Conservation (phyloP, 352 stramenopile species). For the Phytophthora podocarpi region DNA sequence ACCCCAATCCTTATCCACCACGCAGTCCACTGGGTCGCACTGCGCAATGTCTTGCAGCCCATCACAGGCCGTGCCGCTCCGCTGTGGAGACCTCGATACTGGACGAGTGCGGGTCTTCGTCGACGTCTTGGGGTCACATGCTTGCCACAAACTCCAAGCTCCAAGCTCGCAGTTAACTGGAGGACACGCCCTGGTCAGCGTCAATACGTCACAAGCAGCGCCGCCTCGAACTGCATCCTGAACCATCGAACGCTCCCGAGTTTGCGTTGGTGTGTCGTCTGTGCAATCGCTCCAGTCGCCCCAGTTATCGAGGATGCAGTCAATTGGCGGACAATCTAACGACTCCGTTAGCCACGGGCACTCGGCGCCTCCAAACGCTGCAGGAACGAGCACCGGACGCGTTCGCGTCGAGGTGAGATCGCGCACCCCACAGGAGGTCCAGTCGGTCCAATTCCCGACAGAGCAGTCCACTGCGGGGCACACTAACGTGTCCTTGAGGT, state of each 20-base stretch:
- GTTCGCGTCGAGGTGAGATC: constrained; percentile 35
- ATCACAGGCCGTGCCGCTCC: constrained; percentile 35
- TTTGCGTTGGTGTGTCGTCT: constrained; percentile 45
- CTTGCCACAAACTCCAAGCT: constrained; percentile 31
- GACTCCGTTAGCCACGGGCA: constrained; percentile 39
- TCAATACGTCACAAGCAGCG: constrained; percentile 29
- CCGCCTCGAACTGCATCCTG: constrained; percentile 47
- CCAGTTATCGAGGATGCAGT: constrained; percentile 51
- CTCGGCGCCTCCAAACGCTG: constrained; percentile 32
- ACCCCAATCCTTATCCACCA: constrained; percentile 44
- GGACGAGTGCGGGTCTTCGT: constrained; percentile 34
- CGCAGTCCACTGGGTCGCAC: constrained; percentile 52
- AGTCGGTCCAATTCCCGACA: constrained; percentile 45
- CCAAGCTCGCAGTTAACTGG: constrained; percentile 53
- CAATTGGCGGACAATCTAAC: constrained; percentile 47
- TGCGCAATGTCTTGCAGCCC: constrained; percentile 33
- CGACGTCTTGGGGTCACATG: constrained; percentile 31
- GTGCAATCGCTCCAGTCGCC: constrained; percentile 52
- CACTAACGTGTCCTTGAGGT: constrained; percentile 36
- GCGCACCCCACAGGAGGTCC: constrained; percentile 36
- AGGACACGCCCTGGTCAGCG: constrained; percentile 42
- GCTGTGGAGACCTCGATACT: constrained; percentile 31
- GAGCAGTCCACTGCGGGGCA: constrained; percentile 48
- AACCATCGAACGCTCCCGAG: constrained; percentile 40
- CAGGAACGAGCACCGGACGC: constrained; percentile 25